These are phyloP conservation scores for Lantana camara DNA, from an alignment of 257 asterid species.

Conservation along the genomic window DNA sequence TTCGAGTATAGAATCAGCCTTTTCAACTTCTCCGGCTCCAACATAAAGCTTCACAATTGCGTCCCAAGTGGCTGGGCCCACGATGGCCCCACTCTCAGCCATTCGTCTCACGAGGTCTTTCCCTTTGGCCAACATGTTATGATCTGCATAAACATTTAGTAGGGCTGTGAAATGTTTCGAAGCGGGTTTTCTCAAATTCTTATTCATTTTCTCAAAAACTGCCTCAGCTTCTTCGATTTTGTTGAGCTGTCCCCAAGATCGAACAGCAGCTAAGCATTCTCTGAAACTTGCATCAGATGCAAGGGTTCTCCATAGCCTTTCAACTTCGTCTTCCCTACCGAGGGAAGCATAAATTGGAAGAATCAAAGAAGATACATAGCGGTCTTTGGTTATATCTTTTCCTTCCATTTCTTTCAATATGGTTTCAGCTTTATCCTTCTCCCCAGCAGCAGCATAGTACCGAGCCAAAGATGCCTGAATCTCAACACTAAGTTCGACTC, in stretches of 20 bases:
- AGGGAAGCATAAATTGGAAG: constrained; percentile 71
- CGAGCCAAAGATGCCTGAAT: constrained; percentile 45
- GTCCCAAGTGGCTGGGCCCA: constrained; percentile 59
- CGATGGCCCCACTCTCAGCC: constrained; percentile 43
- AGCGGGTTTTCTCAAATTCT: constrained; percentile 38
- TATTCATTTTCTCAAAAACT: constrained; percentile 44
- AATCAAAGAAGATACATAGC: constrained; percentile 44
- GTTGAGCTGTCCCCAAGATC: constrained; percentile 73
- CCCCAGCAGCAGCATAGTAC: constrained; percentile 47
- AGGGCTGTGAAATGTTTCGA: constrained; percentile 41
- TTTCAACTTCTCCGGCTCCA: constrained; percentile 72
- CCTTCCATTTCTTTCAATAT: constrained; percentile 75
- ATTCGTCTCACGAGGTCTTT: constrained; percentile 65
- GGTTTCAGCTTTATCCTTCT: constrained; percentile 65
- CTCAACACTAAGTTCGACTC: constrained; percentile 41
- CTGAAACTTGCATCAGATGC: constrained; percentile 45
- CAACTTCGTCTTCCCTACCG: constrained; percentile 62
- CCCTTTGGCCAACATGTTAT: constrained; percentile 68
- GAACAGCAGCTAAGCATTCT: constrained; percentile 63
- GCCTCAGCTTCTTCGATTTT: constrained; percentile 71
- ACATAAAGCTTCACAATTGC: constrained; percentile 69
- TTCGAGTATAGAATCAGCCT: constrained; percentile 62
- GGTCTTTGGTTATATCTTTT: constrained; percentile 36
- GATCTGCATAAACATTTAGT: constrained; percentile 55
- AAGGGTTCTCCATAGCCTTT: constrained; percentile 61